These are phyloP conservation scores for Yarrowia yakushimensis DNA, from an alignment of 805 yeast species.

Conservation along the genomic window DNA sequence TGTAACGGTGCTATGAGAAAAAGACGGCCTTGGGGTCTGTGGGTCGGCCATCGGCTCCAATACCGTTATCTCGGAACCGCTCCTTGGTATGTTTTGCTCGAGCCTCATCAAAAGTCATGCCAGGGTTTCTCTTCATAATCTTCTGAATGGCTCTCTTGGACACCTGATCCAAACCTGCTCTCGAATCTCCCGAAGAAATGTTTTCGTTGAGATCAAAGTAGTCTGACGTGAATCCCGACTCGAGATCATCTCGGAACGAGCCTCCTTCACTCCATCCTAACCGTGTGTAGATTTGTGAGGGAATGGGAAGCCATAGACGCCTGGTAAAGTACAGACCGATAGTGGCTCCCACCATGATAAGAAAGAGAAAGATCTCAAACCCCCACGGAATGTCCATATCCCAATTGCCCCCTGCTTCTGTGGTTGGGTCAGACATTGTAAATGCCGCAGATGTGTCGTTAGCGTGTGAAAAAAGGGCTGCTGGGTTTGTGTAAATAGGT, in stretches of 20 bases:
- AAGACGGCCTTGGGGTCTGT: constrained; percentile 59
- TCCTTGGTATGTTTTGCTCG: constrained; percentile 50
- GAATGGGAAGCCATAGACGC: constrained; percentile 9
- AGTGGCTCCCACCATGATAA: neutral
- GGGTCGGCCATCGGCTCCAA: constrained; percentile 66
- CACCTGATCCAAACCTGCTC: constrained; percentile 58
- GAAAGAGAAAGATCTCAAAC: neutral
- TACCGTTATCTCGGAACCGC: constrained; percentile 48
- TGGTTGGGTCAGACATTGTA: constrained; percentile 1
- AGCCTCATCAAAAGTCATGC: constrained; percentile 65
- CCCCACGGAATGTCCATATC: constrained; percentile 20
- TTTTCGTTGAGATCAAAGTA: constrained; percentile 54
- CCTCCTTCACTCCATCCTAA: constrained; percentile 9
- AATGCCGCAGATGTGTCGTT: neutral
- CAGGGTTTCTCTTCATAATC: constrained; percentile 50
- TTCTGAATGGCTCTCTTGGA: constrained; percentile 51
- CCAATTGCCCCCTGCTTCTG: neutral
- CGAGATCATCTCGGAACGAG: constrained; percentile 48
- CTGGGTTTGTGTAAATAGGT: neutral
- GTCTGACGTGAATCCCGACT: constrained; percentile 56
- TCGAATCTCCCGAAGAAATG: constrained; percentile 47
- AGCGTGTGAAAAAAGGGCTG: neutral
- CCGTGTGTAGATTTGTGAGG: constrained; percentile 2
- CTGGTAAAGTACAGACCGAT: neutral
- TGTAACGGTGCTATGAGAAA: constrained; percentile 28